Percentiles rank a stretch among this genome's conserved stretches.
Evolutionary conservation across 495 filamentous ascomycete species (phyloP).

Genomic region (Aspergillus cavernicola): DNA sequence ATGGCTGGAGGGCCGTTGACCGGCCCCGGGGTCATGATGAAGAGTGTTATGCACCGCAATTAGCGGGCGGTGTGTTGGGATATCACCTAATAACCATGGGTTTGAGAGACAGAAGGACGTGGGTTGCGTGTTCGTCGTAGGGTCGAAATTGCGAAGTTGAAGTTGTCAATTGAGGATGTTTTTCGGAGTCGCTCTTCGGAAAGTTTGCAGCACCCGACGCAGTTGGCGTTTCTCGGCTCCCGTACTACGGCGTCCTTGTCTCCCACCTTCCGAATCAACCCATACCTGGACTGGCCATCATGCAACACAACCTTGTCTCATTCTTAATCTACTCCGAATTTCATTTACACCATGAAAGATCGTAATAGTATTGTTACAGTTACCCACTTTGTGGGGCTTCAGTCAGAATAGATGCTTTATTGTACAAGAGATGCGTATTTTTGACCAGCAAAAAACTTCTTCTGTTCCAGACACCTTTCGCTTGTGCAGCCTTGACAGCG

Average conservation of each 20-base stretch:
- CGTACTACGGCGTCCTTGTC: constrained; percentile 12
- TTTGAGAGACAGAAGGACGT: too few relatives aligned
- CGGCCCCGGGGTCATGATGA: constrained; percentile 33
- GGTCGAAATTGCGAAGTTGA: too few relatives aligned
- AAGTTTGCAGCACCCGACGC: constrained; percentile 15
- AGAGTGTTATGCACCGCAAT: constrained; percentile 25
- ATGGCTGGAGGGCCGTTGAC: constrained; percentile 29
- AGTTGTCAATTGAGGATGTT: constrained; percentile 5
- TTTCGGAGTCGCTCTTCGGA: constrained; percentile 10
- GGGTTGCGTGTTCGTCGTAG: too few relatives aligned
- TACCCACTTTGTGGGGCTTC: background rate
- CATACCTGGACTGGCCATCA: background rate
- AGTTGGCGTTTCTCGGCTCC: constrained; percentile 22
- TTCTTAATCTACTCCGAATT: too few relatives aligned
- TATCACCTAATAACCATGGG: constrained; percentile 14
- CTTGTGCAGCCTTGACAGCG: constrained; percentile 93
- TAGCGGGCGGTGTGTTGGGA: constrained; percentile 6
- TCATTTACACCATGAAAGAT: too few relatives aligned
- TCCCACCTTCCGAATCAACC: constrained; percentile 20
- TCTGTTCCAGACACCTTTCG: constrained; percentile 83
- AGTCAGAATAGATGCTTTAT: constrained; percentile 14
- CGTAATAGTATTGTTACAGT: background rate
- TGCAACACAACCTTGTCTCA: background rate
- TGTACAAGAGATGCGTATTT: constrained; percentile 32
- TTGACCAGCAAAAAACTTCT: constrained; percentile 79